Base-by-base conservation (phyloP, 768 basidiomycete species). In the Hygrophorus russula region DNA sequence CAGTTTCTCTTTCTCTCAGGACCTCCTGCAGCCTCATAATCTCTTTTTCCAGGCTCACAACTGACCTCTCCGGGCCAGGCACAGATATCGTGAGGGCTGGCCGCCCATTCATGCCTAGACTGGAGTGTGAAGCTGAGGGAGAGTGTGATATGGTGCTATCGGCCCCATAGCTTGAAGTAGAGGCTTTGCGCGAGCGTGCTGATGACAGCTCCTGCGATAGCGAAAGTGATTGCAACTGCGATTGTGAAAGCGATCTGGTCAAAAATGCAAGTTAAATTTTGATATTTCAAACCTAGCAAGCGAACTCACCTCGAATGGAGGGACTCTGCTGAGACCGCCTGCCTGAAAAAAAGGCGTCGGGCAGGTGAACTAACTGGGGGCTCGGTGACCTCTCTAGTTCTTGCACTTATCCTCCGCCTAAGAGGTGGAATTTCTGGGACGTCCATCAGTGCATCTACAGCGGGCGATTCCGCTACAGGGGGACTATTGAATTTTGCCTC, bases 181-280 rank as follows among this genome's bases (percentile, higher is more conserved):
- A 89, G 55, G 72, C 68, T 68, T 83, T 83, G 74, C 84, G 85
- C 68, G 80, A 86, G 57, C 81, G 82, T 66, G 67, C 85, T 70
- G 82, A 90, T 53, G 81, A 90, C 51, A 90, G 76, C 74, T 89
- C 91, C 91, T 97, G 92, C 70, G 92, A 93, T 54, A 94, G 80
- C 73, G 92, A 94, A 70, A 81, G 78, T 61, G 91, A 92, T 65
- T 87, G 87, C 68, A 85, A 89, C 70, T 82, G 78, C 61, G 91
- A 92, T 65, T 87, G 87, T 68, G 86, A 89, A 52, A 82, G 78
- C 78, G 89, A 90, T 76, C 86, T 88, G 53, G 35, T 41, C 44
- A 49, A 45, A 47, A 46, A 38, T 43, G 54, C 31, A 49, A 42
- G 46, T 41, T 48, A 51, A 53, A 31, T 40, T 29, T 39, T 46